These are phyloP conservation scores for Vicia villosa DNA, from an alignment of 306 rosid species.

Conservation along the genomic window DNA sequence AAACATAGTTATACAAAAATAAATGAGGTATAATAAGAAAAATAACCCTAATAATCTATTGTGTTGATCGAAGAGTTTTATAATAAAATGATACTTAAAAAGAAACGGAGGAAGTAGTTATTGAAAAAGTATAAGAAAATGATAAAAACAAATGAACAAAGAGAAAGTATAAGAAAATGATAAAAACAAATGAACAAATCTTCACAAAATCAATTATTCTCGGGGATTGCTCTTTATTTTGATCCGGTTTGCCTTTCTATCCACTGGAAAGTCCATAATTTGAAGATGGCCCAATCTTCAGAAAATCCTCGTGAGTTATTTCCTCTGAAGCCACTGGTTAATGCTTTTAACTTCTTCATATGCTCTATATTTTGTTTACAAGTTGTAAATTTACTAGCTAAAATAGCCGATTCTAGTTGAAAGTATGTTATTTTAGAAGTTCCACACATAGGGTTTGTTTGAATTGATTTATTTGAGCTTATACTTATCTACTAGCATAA, in stretches of 20 bases:
- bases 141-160: too few species aligned
- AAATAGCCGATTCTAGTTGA: conserved; percentile 1
- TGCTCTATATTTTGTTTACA: background rate
- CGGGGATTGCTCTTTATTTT: background rate
- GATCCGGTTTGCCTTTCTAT: conserved; percentile 26
- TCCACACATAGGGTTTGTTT: background rate
- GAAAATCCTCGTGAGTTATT: conserved; percentile 53
- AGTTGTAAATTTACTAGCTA: background rate
- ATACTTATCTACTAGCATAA: background rate
- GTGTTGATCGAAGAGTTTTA: too few species aligned
- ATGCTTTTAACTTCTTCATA: background rate
- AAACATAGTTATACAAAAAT: too few species aligned
- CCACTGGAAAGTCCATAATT: conserved; percentile 25
- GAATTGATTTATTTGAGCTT: background rate
- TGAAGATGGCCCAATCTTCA: conserved; percentile 58
- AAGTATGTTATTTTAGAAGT: conserved; percentile 11
- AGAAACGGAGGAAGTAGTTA: too few species aligned
- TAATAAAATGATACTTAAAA: too few species aligned
- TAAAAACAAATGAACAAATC: too few species aligned
- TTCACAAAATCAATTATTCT: too few species aligned
- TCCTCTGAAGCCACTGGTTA: background rate
- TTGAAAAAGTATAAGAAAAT: too few species aligned
- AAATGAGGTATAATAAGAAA: too few species aligned
- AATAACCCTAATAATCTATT: too few species aligned
- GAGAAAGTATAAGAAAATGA: too few species aligned